phyloP scores from a whole-genome alignment of 116 monocot species.

The Phalaenopsis hybrid region DNA sequence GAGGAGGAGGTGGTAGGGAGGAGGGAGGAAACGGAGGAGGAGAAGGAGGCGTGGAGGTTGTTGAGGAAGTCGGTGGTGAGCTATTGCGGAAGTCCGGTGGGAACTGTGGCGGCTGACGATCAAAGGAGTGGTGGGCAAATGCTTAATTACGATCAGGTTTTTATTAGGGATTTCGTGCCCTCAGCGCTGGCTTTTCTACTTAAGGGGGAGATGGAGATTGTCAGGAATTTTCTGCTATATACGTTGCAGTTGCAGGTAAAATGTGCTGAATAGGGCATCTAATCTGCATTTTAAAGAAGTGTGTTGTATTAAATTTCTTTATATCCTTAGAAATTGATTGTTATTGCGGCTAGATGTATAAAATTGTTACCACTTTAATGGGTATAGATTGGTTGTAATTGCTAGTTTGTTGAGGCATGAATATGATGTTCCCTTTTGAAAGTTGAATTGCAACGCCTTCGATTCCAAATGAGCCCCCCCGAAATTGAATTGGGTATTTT shows the following conservation, averaged over 20 bases:
- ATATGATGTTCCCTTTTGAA: too few species aligned
- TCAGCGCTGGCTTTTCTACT: constrained; percentile 54
- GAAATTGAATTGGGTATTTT: too few species aligned
- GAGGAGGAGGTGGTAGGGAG: constrained; percentile 8
- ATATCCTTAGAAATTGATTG: background rate
- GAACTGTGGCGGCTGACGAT: constrained; percentile 92
- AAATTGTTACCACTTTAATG: too few species aligned
- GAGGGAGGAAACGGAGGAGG: constrained; percentile 35
- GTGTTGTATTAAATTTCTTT: background rate
- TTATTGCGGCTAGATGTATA: background rate
- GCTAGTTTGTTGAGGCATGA: too few species aligned
- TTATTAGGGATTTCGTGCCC: constrained; percentile 56
- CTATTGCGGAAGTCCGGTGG: constrained; percentile 78
- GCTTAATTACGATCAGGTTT: constrained; percentile 84
- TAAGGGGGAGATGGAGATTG: constrained; percentile 55
- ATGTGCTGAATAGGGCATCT: background rate
- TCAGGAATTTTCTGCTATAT: constrained; percentile 44
- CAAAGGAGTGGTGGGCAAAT: constrained; percentile 20
- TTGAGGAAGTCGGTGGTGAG: constrained; percentile 68
- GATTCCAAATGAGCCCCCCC: too few species aligned
- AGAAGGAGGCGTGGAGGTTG: constrained; percentile 86
- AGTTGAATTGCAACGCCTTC: too few species aligned
- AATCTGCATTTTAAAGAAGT: background rate
- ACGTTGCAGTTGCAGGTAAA: constrained; percentile 53
- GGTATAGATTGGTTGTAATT: too few species aligned